Base-by-base conservation (phyloP, 2,329 filamentous ascomycete species). In the Trichoderma citrinoviride region DNA sequence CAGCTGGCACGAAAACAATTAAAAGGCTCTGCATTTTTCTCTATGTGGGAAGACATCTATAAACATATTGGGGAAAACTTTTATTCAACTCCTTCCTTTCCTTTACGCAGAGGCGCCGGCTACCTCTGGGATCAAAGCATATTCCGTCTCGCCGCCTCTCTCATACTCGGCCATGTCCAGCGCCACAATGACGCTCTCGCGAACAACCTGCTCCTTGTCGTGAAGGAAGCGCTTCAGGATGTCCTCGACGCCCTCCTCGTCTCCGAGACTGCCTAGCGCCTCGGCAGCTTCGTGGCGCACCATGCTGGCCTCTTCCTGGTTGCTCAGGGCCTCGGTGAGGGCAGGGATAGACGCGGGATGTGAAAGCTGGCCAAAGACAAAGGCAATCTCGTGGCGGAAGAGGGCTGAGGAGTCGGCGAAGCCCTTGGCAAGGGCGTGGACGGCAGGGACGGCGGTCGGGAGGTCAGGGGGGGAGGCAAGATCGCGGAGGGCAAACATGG, bases 141-240 rank as follows among this genome's bases (percentile, higher is more conserved):
- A 99, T 76, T 99, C 93, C 37, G 87, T 81, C 78, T 97, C 87
- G 47, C 91, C 91, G 70, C 88, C 91, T 81, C 91, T 92, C 82
- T 99, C 95, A 73, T 92, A 97, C 74, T 97, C 94, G 12, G 93
- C 95, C 92, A 99, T 99, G 77, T 99, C 95, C 70, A 99, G 83
- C 50, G 95, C 95, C 64, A 99, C 95, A 71, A 97, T 87, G 44
- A 97, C 89, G 77, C 94, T 98, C 75, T 99, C 95, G 66, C 93
- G 87, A 47, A 99, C 95, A 6, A 99, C 93, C 76, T 91, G 87
- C 78, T 98, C 94, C 67, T 92, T 87, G 76, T 99, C 96, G 68
- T 97, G 81, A 69, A 98, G 79, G 79, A 97, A 98, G 68, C 82
- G 84, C 78, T 87, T 92, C 73, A 99, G 76, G 4, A 87, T 90